Evolutionary conservation across 768 basidiomycete genomes (phyloP).

Genomic region (Symmetrospora coprosmae): DNA sequence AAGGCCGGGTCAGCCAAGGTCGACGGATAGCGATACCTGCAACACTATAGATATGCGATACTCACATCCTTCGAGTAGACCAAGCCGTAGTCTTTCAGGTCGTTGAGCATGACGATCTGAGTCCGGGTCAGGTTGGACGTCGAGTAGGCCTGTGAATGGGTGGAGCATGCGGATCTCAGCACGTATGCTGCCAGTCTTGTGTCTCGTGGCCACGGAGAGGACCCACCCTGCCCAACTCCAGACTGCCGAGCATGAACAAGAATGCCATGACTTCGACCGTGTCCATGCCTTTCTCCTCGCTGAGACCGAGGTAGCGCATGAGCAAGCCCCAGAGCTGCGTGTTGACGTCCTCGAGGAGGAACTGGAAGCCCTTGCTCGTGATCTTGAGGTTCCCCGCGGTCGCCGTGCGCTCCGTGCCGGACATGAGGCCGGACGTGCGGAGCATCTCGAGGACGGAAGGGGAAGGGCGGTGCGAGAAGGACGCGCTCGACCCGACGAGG

Average conservation of each 20-base stretch:
- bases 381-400: constrained; percentile 40
- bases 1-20: no score
- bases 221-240: constrained; percentile 76
- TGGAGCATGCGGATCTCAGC: no score
- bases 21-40: background rate
- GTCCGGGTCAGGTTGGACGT: constrained; percentile 63
- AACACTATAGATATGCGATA: constrained; percentile 12
- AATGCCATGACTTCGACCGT: constrained; percentile 84
- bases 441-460: constrained; percentile 75
- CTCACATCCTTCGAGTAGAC: constrained; percentile 67
- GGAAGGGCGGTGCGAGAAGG: constrained; percentile 56
- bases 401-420: constrained; percentile 42
- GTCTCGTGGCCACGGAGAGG: background rate
- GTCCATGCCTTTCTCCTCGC: constrained; percentile 46
- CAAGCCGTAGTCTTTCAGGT: constrained; percentile 86
- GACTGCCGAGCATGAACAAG: constrained; percentile 90
- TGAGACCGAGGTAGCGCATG: constrained; percentile 72
- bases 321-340: constrained; percentile 90
- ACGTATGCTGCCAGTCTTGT: constrained; percentile 25
- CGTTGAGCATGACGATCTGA: constrained; percentile 73
- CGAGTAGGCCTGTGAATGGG: constrained; percentile 59
- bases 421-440: constrained; percentile 73
- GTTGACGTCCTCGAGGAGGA: constrained; percentile 83
- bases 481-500: constrained; percentile 87
- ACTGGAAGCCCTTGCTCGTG: constrained; percentile 89